Conservation (phyloP, 345 rosid genomes). For the Tarenaya hassleriana region DNA sequence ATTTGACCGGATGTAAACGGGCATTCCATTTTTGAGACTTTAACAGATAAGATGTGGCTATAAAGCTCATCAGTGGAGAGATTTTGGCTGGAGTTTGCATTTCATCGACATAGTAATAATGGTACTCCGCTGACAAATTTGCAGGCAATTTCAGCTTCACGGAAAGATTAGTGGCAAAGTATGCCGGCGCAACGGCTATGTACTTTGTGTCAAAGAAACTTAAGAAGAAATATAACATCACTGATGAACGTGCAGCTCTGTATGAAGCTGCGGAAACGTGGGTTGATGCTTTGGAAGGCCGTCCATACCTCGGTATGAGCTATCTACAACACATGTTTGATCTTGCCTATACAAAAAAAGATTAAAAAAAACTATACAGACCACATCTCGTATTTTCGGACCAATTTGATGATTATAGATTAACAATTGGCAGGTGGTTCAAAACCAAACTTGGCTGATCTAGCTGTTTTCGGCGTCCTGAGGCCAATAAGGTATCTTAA, state of each 20-base stretch:
- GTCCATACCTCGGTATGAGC: conserved; percentile 55
- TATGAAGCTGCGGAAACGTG: conserved; percentile 90
- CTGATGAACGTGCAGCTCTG: conserved; percentile 77
- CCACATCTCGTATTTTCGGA: not conserved
- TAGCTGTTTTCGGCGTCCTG: conserved; percentile 81
- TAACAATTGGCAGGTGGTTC: conserved; percentile 50
- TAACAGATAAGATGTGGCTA: not conserved
- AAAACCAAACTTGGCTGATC: conserved; percentile 87
- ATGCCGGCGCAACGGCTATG: conserved; percentile 92
- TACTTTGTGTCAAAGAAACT: conserved; percentile 85
- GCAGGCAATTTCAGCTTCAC: conserved; percentile 84
- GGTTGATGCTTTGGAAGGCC: conserved; percentile 77
- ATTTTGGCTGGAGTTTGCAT: conserved; percentile 1
- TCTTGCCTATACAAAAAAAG: not conserved
- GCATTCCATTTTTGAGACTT: not conserved
- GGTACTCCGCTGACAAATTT: conserved; percentile 7
- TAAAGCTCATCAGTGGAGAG: not conserved
- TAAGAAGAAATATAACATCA: conserved; percentile 85
- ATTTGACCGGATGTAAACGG: not conserved
- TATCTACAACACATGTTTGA: not conserved
- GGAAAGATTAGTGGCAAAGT: conserved; percentile 76
- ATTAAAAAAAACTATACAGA: not conserved
- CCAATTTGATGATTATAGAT: conserved; percentile 13
- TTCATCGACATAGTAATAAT: not conserved
- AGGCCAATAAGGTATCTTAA: conserved; percentile 76